Evolutionary conservation across 2,329 filamentous ascomycete genomes (phyloP).

Genomic region (Thermothelomyces thermophilus): DNA sequence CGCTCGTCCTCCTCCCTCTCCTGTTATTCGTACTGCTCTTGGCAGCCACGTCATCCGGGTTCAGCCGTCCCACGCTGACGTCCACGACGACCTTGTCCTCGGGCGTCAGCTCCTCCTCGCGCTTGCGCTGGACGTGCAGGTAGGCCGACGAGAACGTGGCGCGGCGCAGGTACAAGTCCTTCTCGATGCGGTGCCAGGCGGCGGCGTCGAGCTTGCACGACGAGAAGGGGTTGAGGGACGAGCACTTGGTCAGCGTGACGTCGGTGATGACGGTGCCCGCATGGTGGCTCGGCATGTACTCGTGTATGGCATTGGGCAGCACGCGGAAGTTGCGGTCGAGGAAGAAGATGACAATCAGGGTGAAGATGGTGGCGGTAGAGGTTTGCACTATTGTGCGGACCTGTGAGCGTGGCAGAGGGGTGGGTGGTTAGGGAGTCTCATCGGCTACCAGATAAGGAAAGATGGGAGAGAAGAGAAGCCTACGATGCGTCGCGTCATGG

Average conservation of each 20-base stretch:
- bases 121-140: conserved; percentile 74
- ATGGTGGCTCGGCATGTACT: conserved; percentile 79
- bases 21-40: conserved; percentile 37
- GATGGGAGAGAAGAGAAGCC: conserved; percentile 4
- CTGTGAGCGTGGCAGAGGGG: conserved; percentile 29
- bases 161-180: conserved; percentile 75
- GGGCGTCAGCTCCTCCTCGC: conserved; percentile 70
- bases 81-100: conserved; percentile 77
- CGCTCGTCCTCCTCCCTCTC: not conserved
- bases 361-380: conserved; percentile 55
- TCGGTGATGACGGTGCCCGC: conserved; percentile 81
- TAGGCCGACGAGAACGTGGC: conserved; percentile 72
- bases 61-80: conserved; percentile 64
- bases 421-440: not conserved
- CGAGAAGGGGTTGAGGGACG: conserved; percentile 64
- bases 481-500: conserved; percentile 30
- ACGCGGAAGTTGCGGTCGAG: conserved; percentile 86
- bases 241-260: conserved; percentile 71
- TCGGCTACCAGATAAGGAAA: not conserved
- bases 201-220: conserved; percentile 67
- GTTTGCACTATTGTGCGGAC: conserved; percentile 71
- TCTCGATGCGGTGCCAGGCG: conserved; percentile 77
- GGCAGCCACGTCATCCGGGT: conserved; percentile 52
- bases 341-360: conserved; percentile 67
- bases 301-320: conserved; percentile 77